phyloP scores from a whole-genome alignment of 2,329 filamentous ascomycete species.

The Penicillium sp. region DNA sequence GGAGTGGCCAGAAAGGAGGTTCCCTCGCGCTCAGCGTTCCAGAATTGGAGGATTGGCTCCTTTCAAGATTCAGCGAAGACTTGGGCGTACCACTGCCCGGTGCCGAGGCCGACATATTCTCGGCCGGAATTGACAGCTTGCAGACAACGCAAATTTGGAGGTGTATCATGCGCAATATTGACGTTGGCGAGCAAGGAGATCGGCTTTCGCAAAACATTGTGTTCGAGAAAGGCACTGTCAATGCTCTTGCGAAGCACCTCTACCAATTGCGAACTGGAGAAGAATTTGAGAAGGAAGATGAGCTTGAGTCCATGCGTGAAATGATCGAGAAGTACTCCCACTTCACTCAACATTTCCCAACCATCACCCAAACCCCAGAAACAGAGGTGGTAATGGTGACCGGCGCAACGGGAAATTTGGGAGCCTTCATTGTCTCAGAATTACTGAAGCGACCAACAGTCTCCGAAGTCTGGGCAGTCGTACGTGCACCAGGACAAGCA shows the following conservation, averaged over 20 bases:
- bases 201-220: conserved; percentile 57
- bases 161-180: conserved; percentile 51
- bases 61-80: conserved; percentile 36
- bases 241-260: conserved; percentile 48
- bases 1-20: conserved; percentile 34
- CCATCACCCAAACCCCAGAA: conserved; percentile 25
- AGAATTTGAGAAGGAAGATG: conserved; percentile 33
- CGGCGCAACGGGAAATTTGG: conserved; percentile 65
- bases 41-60: conserved; percentile 42
- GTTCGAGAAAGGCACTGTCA: conserved; percentile 56
- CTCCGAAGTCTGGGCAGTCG: conserved; percentile 54
- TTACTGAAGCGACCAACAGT: conserved; percentile 41
- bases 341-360: conserved; percentile 31
- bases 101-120: conserved; percentile 57
- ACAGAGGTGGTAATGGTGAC: conserved; percentile 51
- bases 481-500: conserved; percentile 45
- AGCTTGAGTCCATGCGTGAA: conserved; percentile 47
- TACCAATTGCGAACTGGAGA: conserved; percentile 43
- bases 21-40: conserved; percentile 14
- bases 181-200: conserved; percentile 43
- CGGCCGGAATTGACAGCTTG: conserved; percentile 57
- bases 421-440: conserved; percentile 56
- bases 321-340: conserved; percentile 49
- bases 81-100: conserved; percentile 18
- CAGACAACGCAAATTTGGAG: conserved; percentile 57